These are phyloP conservation scores for Russula vinacea DNA, from an alignment of 768 basidiomycete genomes.

Conservation along the genomic window DNA sequence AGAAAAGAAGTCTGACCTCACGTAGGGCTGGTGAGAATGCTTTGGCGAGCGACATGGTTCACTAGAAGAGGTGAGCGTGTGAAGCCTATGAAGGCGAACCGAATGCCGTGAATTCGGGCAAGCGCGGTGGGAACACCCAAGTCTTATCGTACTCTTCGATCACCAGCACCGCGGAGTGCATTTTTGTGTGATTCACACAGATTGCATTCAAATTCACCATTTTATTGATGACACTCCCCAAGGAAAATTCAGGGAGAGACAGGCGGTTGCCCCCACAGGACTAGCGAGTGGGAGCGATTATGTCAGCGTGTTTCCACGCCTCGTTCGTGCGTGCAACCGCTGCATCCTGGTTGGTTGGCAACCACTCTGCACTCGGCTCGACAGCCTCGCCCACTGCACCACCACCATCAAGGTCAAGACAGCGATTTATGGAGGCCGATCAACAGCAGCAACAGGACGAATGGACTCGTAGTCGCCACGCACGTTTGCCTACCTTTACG, in stretches of 20 bases:
- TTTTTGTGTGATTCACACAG: conserved; percentile 1
- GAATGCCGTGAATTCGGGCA: conserved; percentile 7
- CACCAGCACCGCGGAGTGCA: conserved; percentile 2
- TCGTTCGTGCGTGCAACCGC: conserved; percentile 1
- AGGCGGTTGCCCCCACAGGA: background rate
- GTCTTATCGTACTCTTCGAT: conserved; percentile 14
- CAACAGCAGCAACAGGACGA: conserved; percentile 62
- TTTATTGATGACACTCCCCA: background rate
- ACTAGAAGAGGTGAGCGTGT: background rate
- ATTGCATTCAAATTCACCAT: background rate
- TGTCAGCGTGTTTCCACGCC: conserved; percentile 23
- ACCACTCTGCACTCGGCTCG: conserved; percentile 2
- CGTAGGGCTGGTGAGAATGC: conserved; percentile 73
- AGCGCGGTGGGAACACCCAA: background rate
- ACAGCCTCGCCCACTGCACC: conserved; percentile 8
- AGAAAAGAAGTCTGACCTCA: conserved; percentile 78
- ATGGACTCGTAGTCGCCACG: conserved; percentile 65
- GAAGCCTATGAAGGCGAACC: background rate
- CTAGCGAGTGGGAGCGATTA: conserved; percentile 10
- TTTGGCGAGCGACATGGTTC: conserved; percentile 53
- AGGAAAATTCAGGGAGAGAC: background rate
- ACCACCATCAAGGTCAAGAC: conserved; percentile 13
- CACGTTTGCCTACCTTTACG: conserved; percentile 80
- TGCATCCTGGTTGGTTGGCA: conserved; percentile 1
- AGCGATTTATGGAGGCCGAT: conserved; percentile 36